Base-by-base conservation (phyloP, 176 grass and related monocot genomes). In the Carex cristatella region DNA sequence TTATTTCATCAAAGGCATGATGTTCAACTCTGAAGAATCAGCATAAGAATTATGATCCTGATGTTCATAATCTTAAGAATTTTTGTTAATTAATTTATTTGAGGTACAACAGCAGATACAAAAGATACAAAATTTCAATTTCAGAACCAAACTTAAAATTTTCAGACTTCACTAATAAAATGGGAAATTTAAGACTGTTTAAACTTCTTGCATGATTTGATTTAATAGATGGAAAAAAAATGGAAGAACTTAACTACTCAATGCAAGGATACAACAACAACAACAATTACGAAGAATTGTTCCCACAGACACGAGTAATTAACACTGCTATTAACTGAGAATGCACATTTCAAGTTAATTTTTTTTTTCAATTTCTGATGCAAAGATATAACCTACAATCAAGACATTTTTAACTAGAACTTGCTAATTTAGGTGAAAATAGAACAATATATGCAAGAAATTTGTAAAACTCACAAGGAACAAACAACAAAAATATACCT, bases 401-500 rank as follows among this genome's bases (percentile, higher is more conserved):
- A 23, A 15, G 53, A 15, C 76, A 18, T 1, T 46, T 68, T 16
- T 14, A 10, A 33, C 38, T 23, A 46, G 7, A 4, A 73, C 44
- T 49, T 49, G 1, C 30, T 53, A 55, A 16, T 32, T 13, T 56
- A 31, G 33, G 11, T 77, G 12, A 77, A 56, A 78, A 27, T 33
- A 56, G 3, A 8, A 78, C 15, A 78, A 78, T 57, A 33, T 4
- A 33, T 56, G 55, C 10, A 78, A 78, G 23, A 28, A 57, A 33
- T 77, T 56, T 27, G 2, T 57, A 57, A 31, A 79, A 35, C 30
- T 13, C 33, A 64, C 15, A 63, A 49, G 57, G 32, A 14, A 66
- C 61, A 66, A 86, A 63, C 9, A 15, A 65, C 57, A 63, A 86
- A 79, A 46, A 44, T 40, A 28, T 87, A 87, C 86, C 86, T 87